These are phyloP conservation scores for Alternaria sp. DNA, from an alignment of 2,329 filamentous ascomycete species.

Conservation along the genomic window DNA sequence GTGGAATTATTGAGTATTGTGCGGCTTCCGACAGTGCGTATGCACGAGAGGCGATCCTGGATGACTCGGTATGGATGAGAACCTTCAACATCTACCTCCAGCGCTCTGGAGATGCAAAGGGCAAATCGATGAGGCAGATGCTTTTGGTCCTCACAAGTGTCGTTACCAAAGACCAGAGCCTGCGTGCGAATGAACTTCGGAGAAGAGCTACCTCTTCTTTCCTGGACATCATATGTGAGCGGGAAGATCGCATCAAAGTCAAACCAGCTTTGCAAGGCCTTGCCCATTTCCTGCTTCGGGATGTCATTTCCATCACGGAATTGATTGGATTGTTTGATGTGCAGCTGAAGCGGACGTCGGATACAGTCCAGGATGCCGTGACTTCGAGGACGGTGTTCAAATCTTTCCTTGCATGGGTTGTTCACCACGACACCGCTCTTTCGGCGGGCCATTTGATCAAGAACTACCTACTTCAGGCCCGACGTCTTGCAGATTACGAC, in stretches of 20 bases:
- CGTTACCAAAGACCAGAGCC: constrained; percentile 40
- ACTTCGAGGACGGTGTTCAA: constrained; percentile 32
- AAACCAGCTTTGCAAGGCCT: constrained; percentile 75
- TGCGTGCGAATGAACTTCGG: constrained; percentile 35
- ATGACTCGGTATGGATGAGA: constrained; percentile 49
- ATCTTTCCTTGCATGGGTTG: constrained; percentile 47
- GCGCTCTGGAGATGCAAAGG: constrained; percentile 54
- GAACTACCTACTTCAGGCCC: constrained; percentile 43
- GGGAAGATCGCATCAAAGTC: constrained; percentile 68
- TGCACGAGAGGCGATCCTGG: constrained; percentile 44
- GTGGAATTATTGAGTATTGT: constrained; percentile 54
- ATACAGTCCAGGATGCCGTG: not conserved
- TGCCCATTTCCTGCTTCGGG: constrained; percentile 71
- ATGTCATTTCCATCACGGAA: constrained; percentile 56
- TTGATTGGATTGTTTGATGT: constrained; percentile 52
- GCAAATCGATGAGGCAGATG: constrained; percentile 59
- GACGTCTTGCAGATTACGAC: constrained; percentile 25
- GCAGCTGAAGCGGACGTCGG: constrained; percentile 16
- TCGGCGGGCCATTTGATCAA: constrained; percentile 51
- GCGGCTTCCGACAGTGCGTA: constrained; percentile 39
- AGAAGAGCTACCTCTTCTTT: constrained; percentile 52
- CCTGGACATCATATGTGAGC: constrained; percentile 66
- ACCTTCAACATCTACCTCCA: constrained; percentile 54
- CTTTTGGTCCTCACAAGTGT: constrained; percentile 51
- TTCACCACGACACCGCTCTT: constrained; percentile 51